Conservation (phyloP, 805 yeast genomes). For the Lachancea meyersii region DNA sequence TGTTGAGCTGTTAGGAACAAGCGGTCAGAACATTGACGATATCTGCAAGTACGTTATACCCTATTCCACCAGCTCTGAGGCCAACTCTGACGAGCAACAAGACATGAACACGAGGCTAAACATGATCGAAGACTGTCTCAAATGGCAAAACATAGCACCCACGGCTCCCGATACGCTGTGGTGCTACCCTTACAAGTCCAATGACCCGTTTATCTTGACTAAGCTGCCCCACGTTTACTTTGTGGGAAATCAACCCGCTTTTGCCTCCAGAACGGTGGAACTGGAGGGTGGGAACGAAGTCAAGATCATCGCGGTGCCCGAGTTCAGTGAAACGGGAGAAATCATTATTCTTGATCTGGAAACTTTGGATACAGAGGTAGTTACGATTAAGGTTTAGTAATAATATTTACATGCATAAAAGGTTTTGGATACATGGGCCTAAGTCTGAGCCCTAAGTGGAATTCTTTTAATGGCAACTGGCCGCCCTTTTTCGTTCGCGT, state of each 20-base stretch:
- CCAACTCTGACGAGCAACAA: slow-evolving; percentile 15
- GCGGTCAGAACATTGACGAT: slow-evolving; percentile 84
- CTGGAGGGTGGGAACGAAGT: slow-evolving; percentile 38
- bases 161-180: slow-evolving; percentile 95
- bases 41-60: slow-evolving; percentile 59
- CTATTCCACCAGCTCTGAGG: slow-evolving; percentile 29
- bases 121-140: slow-evolving; percentile 59
- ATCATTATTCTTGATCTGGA: slow-evolving; percentile 55
- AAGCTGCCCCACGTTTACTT: slow-evolving; percentile 84
- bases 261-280: slow-evolving; percentile 40
- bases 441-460: background rate
- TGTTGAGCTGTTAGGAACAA: slow-evolving; percentile 56
- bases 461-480: slow-evolving; percentile 40
- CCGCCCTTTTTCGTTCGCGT: slow-evolving; percentile 47
- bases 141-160: slow-evolving; percentile 86
- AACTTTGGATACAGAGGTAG: slow-evolving; percentile 48
- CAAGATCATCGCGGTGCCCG: slow-evolving; percentile 62
- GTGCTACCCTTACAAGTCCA: slow-evolving; percentile 72
- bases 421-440: background rate
- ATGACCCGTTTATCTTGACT: slow-evolving; percentile 75
- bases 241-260: slow-evolving; percentile 75
- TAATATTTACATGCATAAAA: slow-evolving; percentile 6
- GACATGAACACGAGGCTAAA: slow-evolving; percentile 37
- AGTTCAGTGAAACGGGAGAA: slow-evolving; percentile 59
- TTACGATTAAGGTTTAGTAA: slow-evolving; percentile 30